Evolutionary conservation across 306 rosid species (phyloP).

Genomic region (Coriaria nepalensis): DNA sequence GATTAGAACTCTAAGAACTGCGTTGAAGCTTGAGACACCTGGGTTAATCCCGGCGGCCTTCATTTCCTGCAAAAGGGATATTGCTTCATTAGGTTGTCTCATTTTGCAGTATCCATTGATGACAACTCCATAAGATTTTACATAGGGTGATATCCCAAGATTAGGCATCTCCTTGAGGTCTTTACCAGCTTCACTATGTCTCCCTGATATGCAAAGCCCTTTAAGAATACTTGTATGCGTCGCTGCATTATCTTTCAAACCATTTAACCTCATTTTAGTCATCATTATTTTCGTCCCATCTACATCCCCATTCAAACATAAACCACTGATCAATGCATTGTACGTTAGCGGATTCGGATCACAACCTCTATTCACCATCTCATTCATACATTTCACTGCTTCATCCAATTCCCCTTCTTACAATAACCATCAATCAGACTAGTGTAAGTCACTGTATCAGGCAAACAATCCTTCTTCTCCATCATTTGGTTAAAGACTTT

Average conservation of each 20-base stretch:
- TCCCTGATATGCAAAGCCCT: slow-evolving; percentile 35
- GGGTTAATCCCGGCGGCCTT: slow-evolving; percentile 24
- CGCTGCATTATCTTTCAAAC: slow-evolving; percentile 29
- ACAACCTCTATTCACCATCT: slow-evolving; percentile 29
- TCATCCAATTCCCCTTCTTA: slow-evolving; percentile 25
- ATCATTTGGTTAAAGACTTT: slow-evolving; percentile 15
- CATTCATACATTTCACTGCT: slow-evolving; percentile 25
- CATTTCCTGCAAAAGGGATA: slow-evolving; percentile 38
- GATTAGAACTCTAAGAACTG: slow-evolving; percentile 27
- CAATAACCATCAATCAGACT: slow-evolving; percentile 43
- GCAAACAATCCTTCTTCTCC: slow-evolving; percentile 19
- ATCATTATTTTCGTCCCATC: slow-evolving; percentile 37
- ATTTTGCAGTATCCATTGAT: slow-evolving; percentile 32
- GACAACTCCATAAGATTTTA: slow-evolving; percentile 27
- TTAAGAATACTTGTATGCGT: slow-evolving; percentile 36
- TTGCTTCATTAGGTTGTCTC: slow-evolving; percentile 26
- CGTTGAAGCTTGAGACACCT: slow-evolving; percentile 31
- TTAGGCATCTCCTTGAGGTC: slow-evolving; percentile 25
- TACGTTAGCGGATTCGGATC: slow-evolving; percentile 33
- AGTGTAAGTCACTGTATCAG: slow-evolving; percentile 34
- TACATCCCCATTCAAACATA: slow-evolving; percentile 32
- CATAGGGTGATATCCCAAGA: slow-evolving; percentile 26
- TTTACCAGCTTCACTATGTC: slow-evolving; percentile 27
- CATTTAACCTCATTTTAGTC: slow-evolving; percentile 39
- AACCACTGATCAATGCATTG: slow-evolving; percentile 36